Conservation (phyloP, 139 green algal genomes). For the Chlamydomonas applanata region DNA sequence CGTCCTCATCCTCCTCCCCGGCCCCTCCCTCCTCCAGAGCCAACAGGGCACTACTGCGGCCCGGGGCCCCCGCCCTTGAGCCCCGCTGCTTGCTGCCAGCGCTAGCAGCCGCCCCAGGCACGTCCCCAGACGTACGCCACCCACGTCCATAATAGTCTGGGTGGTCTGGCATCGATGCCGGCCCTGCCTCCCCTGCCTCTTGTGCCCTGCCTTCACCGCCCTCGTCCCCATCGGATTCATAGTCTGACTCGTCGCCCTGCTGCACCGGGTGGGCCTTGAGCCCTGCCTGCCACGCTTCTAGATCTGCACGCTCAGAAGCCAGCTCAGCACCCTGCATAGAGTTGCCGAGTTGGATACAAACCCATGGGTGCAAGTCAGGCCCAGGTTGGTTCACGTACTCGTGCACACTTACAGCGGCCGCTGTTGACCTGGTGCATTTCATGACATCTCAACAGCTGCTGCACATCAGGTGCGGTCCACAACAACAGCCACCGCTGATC, state of each 20-base stretch:
- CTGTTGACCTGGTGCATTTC: no score
- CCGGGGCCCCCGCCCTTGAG: no score
- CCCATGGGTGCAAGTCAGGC: no score
- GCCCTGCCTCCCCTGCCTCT: background rate
- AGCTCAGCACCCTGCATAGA: slow-evolving; percentile 46
- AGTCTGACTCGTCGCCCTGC: slow-evolving; percentile 50
- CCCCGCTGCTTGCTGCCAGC: background rate
- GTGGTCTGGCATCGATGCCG: slow-evolving; percentile 41
- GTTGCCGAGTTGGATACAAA: no score
- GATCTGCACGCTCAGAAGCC: slow-evolving; percentile 34
- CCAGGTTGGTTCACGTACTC: no score
- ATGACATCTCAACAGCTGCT: no score
- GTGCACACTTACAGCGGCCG: no score
- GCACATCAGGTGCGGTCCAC: no score
- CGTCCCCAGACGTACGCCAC: slow-evolving; percentile 1
- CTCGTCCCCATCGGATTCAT: slow-evolving; percentile 45
- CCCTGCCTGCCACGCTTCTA: slow-evolving; percentile 29
- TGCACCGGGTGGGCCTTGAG: background rate
- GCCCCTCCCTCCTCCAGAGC: background rate
- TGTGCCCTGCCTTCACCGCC: background rate
- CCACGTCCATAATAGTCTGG: slow-evolving; percentile 54
- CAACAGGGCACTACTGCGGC: no score
- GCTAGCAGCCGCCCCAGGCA: no score
- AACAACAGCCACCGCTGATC: no score
- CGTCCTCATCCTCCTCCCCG: slow-evolving; percentile 1